Evolutionary conservation across 495 filamentous ascomycete genomes (phyloP).

Genomic region (Aeminium ludgeri): DNA sequence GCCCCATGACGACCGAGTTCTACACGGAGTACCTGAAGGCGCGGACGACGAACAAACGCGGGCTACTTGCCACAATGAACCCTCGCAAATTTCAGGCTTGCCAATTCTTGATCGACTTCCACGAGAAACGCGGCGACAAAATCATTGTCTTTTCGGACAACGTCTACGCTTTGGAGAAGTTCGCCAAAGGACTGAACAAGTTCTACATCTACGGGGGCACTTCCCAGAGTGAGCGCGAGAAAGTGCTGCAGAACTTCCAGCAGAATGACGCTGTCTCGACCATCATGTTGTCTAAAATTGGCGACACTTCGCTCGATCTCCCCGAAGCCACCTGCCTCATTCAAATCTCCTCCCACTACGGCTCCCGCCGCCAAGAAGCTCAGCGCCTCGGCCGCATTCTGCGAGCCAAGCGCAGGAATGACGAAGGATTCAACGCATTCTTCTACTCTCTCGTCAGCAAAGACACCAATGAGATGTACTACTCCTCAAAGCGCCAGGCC

Average conservation of each 20-base stretch:
- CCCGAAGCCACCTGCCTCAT: constrained; percentile 96
- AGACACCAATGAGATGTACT: constrained; percentile 96
- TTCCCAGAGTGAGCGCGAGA: constrained; percentile 66
- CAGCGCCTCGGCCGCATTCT: constrained; percentile 91
- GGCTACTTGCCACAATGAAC: constrained; percentile 91
- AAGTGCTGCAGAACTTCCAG: constrained; percentile 91
- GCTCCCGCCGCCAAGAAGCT: constrained; percentile 91
- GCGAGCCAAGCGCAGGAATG: constrained; percentile 85
- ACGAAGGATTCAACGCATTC: constrained; percentile 98
- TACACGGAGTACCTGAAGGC: constrained; percentile 79
- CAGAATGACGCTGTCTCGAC: constrained; percentile 87
- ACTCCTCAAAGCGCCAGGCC: constrained; percentile 90
- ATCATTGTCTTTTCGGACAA: constrained; percentile 99
- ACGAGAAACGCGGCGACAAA: constrained; percentile 92
- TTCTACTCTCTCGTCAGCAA: constrained; percentile 97
- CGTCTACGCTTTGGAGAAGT: constrained; percentile 77
- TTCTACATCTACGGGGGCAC: constrained; percentile 91
- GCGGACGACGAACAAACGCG: constrained; percentile 47
- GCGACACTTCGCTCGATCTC: constrained; percentile 90
- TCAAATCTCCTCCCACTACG: constrained; percentile 96
- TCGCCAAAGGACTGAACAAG: constrained; percentile 71
- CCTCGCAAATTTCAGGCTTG: constrained; percentile 92
- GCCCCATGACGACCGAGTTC: constrained; percentile 96
- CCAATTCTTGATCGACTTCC: constrained; percentile 93
- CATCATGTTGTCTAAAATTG: constrained; percentile 94